These are phyloP conservation scores for Turritis glabra DNA, from an alignment of 345 rosid genomes.

Conservation along the genomic window DNA sequence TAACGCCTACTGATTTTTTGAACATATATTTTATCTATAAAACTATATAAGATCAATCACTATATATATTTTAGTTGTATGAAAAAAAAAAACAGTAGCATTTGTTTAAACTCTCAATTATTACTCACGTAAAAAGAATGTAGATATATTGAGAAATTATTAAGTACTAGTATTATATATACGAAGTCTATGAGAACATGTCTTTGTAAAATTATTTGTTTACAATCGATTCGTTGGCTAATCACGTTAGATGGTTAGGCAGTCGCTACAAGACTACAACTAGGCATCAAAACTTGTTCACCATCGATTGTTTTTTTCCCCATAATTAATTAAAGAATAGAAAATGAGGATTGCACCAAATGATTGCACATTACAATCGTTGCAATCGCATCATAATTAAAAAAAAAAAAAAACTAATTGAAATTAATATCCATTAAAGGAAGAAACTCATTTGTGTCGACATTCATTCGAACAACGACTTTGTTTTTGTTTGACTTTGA, in stretches of 20 bases:
- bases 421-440: background rate
- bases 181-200: background rate
- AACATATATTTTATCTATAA: background rate
- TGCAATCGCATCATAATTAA: constrained; percentile 14
- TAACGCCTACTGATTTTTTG: too few species aligned
- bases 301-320: background rate
- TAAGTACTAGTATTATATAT: background rate
- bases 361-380: constrained; percentile 30
- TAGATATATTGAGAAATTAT: background rate
- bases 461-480: constrained; percentile 9
- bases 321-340: background rate
- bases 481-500: constrained; percentile 30
- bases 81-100: background rate
- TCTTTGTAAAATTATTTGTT: background rate
- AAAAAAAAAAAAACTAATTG: background rate
- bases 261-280: constrained; percentile 26
- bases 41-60: background rate
- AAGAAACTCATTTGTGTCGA: constrained; percentile 18
- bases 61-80: background rate
- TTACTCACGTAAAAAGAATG: background rate
- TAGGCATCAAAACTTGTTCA: constrained; percentile 26
- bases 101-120: background rate
- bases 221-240: constrained; percentile 35
- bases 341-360: constrained; percentile 19
- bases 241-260: constrained; percentile 37